A percentile compares a stretch with the other conserved stretches of the same genome.
These are phyloP conservation scores for Cyclotella kingstonii DNA, from an alignment of 108 stramenopile genomes.

Conservation along the genomic window DNA sequence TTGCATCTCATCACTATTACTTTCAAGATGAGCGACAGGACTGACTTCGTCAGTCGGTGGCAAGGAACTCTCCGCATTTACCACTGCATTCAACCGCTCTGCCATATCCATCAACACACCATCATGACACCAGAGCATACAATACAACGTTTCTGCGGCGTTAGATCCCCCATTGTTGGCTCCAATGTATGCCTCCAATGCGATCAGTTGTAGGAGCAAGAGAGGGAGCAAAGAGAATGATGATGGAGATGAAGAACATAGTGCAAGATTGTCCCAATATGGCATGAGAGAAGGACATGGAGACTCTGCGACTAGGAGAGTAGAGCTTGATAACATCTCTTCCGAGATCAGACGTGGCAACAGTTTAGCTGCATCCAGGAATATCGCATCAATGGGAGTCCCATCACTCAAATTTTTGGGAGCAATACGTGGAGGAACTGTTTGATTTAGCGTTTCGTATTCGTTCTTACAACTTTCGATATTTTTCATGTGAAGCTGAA, in stretches of 20 bases:
- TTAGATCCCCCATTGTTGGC: constrained; percentile 66
- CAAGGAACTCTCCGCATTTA: too few species aligned
- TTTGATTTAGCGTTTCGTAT: constrained; percentile 43
- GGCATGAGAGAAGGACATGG: constrained; percentile 46
- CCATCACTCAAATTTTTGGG: constrained; percentile 45
- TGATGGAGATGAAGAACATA: constrained; percentile 13
- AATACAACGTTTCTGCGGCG: constrained; percentile 82
- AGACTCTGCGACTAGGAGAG: constrained; percentile 12
- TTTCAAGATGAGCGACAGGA: too few species aligned
- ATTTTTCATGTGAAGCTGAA: too few species aligned
- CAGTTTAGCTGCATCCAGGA: background rate
- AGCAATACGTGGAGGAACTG: constrained; percentile 54
- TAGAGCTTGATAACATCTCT: too few species aligned
- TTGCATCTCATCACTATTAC: background rate
- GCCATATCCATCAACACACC: constrained; percentile 70
- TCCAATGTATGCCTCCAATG: constrained; percentile 41
- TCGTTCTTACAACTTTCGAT: constrained; percentile 12
- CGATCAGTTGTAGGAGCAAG: constrained; percentile 24
- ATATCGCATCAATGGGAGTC: constrained; percentile 14
- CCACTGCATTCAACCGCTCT: constrained; percentile 30
- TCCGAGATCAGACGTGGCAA: background rate
- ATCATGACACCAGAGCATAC: constrained; percentile 79
- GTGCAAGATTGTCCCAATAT: constrained; percentile 51
- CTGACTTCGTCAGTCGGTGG: too few species aligned
- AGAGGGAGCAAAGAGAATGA: constrained; percentile 27